Conservation (phyloP, 1,139 yeast genomes). For the Candida sp. region DNA sequence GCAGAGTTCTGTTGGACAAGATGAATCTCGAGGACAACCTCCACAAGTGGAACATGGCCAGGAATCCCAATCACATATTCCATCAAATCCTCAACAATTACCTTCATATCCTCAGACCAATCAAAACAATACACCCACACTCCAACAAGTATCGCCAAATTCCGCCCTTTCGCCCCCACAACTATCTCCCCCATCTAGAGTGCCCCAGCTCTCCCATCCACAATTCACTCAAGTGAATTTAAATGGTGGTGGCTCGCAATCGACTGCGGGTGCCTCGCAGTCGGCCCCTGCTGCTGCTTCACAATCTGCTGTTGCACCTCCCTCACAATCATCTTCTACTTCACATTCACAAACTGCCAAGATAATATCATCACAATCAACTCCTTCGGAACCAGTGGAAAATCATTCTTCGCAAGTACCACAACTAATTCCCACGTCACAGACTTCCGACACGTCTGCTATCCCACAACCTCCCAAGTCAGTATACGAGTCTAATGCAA, state of each 20-base stretch:
- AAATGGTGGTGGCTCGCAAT: background rate
- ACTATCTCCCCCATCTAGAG: background rate
- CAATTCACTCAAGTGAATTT: too few species aligned
- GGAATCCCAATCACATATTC: too few species aligned
- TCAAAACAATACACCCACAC: too few species aligned
- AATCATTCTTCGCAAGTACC: background rate
- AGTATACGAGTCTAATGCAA: conserved; percentile 1
- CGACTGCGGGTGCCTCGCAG: background rate
- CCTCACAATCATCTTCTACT: background rate
- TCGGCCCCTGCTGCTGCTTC: background rate
- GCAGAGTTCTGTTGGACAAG: background rate
- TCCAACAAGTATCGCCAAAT: background rate
- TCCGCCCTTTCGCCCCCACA: background rate
- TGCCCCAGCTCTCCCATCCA: background rate
- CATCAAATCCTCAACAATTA: too few species aligned
- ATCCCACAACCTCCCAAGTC: background rate
- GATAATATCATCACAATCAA: conserved; percentile 1
- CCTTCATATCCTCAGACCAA: too few species aligned
- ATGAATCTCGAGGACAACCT: background rate
- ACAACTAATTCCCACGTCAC: background rate
- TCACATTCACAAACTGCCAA: background rate
- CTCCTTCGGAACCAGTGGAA: background rate
- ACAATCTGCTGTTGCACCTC: background rate
- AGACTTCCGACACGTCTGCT: background rate
- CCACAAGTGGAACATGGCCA: background rate